phyloP scores from a whole-genome alignment of 2,329 filamentous ascomycete genomes.

The Diaporthe australafricana region DNA sequence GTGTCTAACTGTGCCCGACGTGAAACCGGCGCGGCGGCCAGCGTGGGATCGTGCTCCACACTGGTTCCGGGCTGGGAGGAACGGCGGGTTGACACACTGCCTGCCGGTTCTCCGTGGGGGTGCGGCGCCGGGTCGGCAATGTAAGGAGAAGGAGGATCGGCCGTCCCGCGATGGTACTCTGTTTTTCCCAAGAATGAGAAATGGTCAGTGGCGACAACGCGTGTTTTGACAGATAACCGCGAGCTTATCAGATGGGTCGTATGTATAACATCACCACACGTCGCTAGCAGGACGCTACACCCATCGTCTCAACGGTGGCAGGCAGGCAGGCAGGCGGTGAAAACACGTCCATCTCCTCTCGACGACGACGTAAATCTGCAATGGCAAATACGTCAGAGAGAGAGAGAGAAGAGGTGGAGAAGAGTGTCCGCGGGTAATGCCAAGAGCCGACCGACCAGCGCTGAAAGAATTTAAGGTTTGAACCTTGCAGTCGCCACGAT shows the following conservation, averaged over 20 bases:
- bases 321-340: constrained; percentile 14
- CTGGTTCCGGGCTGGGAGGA: no score
- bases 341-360: no score
- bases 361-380: no score
- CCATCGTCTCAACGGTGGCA: background rate
- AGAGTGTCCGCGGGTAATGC: background rate
- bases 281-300: background rate
- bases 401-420: background rate
- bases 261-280: background rate
- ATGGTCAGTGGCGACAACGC: background rate
- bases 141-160: background rate
- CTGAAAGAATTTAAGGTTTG: constrained; percentile 6
- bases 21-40: background rate
- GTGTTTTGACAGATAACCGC: background rate
- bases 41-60: constrained; percentile 8
- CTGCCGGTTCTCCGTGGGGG: background rate
- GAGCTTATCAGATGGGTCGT: background rate
- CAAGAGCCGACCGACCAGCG: background rate
- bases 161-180: background rate
- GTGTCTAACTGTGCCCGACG: background rate
- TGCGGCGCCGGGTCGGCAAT: constrained; percentile 13
- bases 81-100: background rate
- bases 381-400: background rate
- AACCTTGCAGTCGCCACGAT: constrained; percentile 16
- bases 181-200: background rate